Evolutionary conservation across 2,329 filamentous ascomycete species (phyloP).

Genomic region (Fusarium multiceps): DNA sequence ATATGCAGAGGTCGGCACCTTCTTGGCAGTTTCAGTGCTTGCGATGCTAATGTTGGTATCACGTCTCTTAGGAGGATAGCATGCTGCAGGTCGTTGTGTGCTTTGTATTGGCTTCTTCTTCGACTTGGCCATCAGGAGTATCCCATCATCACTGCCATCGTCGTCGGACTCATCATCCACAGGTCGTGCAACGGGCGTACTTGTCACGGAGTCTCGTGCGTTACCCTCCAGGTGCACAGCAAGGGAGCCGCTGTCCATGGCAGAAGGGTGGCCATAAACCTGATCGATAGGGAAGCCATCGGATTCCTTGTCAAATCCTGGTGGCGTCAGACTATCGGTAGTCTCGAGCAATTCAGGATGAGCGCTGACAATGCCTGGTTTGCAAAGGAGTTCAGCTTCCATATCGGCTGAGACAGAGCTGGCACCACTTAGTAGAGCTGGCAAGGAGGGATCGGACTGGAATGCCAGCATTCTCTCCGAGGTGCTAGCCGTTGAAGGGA

Average conservation of each 20-base stretch:
- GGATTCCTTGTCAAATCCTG: constrained; percentile 61
- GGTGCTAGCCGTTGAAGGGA: constrained; percentile 54
- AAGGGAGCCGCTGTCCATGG: constrained; percentile 50
- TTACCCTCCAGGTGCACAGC: constrained; percentile 45
- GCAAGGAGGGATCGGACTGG: constrained; percentile 72
- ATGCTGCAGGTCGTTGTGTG: constrained; percentile 44
- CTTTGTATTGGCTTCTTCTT: constrained; percentile 56
- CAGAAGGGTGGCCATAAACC: constrained; percentile 48
- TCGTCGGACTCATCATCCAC: constrained; percentile 59
- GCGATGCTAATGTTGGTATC: constrained; percentile 71
- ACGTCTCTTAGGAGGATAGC: constrained; percentile 60
- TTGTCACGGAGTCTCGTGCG: constrained; percentile 40
- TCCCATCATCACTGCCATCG: constrained; percentile 67
- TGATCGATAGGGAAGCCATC: constrained; percentile 61
- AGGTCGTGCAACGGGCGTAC: constrained; percentile 44
- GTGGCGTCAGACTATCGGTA: constrained; percentile 66
- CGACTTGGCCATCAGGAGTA: constrained; percentile 64
- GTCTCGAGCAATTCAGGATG: constrained; percentile 61
- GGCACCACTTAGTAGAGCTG: constrained; percentile 71
- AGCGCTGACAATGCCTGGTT: constrained; percentile 58
- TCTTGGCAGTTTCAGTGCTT: constrained; percentile 73
- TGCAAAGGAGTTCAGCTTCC: constrained; percentile 68
- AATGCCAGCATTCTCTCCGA: constrained; percentile 64
- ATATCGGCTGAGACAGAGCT: constrained; percentile 73
- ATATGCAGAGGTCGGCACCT: constrained; percentile 54